Evolutionary conservation across 192 early-diverging fungal genomes (phyloP).

Genomic region (Diversispora epigaea): DNA sequence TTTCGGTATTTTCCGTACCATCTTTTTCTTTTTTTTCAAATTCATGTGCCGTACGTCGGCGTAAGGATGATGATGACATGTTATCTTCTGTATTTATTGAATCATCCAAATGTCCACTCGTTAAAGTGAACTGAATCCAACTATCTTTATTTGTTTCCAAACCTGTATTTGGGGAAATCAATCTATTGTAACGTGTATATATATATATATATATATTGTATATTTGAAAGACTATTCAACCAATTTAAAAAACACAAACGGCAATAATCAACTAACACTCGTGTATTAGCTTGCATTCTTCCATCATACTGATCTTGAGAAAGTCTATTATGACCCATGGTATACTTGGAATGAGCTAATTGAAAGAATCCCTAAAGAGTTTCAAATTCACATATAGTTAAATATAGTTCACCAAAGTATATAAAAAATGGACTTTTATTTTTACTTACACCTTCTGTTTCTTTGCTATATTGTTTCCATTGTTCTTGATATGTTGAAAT

Average conservation of each 20-base stretch:
- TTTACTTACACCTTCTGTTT: conserved; percentile 33
- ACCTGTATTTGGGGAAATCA: neutral
- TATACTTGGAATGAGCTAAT: conserved; percentile 49
- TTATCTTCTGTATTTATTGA: neutral
- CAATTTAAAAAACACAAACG: neutral
- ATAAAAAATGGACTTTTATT: neutral
- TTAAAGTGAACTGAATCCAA: neutral
- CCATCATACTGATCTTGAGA: conserved; percentile 43
- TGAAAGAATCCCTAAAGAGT: conserved; percentile 39
- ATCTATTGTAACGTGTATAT: neutral
- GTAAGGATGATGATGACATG: neutral
- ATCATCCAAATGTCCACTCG: neutral
- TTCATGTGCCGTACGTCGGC: conserved; percentile 15
- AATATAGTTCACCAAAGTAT: neutral
- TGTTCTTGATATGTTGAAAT: conserved; percentile 31
- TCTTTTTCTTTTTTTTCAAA: neutral
- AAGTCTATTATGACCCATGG: conserved; percentile 43
- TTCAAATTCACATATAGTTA: neutral
- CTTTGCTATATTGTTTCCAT: conserved; percentile 31
- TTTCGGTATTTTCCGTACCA: neutral
- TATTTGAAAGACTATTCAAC: no score
- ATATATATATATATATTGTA: no score
- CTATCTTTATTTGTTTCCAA: neutral
- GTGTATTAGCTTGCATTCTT: conserved; percentile 42
- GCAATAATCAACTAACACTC: conserved; percentile 36